Conservation (phyloP, 345 rosid genomes). For the Linum trigynum region DNA sequence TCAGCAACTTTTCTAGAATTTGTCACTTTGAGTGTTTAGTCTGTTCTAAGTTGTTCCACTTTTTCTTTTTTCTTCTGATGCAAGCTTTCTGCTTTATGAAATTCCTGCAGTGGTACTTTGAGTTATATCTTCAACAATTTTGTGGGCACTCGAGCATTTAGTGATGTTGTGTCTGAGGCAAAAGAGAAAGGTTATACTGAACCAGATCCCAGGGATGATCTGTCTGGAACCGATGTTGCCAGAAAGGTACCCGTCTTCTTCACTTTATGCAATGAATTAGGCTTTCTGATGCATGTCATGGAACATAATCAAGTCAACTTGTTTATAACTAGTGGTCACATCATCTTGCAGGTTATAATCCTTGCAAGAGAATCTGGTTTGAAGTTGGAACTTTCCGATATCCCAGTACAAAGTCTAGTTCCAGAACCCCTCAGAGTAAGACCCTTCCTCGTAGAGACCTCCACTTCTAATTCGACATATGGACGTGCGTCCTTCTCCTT, state of each 20-base stretch:
- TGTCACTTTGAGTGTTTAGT: slow-evolving; percentile 1
- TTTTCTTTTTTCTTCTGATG: slow-evolving; percentile 9
- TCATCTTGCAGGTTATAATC: slow-evolving; percentile 63
- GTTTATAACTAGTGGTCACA: background rate
- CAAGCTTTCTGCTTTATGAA: slow-evolving; percentile 1
- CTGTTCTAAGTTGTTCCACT: background rate
- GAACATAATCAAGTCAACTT: background rate
- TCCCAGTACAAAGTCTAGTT: slow-evolving; percentile 76
- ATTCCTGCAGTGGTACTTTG: slow-evolving; percentile 72
- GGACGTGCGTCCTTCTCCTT: too few species aligned
- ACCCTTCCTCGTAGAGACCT: background rate
- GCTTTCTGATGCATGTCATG: background rate
- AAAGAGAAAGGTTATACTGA: slow-evolving; percentile 86
- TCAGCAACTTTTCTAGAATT: background rate
- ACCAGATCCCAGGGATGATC: slow-evolving; percentile 99
- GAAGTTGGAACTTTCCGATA: slow-evolving; percentile 76
- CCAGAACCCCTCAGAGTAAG: slow-evolving; percentile 80
- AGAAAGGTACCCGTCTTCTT: slow-evolving; percentile 49
- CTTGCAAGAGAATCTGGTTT: slow-evolving; percentile 97
- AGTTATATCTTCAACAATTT: slow-evolving; percentile 92
- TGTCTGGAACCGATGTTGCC: slow-evolving; percentile 97
- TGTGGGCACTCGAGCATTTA: slow-evolving; percentile 47
- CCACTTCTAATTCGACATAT: background rate
- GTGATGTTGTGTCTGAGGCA: slow-evolving; percentile 81
- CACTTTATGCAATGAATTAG: background rate